Percentiles rank a stretch among this genome's conserved stretches.
Evolutionary conservation across 257 asterid genomes (phyloP).

Genomic region (Nicotiana attenuata): DNA sequence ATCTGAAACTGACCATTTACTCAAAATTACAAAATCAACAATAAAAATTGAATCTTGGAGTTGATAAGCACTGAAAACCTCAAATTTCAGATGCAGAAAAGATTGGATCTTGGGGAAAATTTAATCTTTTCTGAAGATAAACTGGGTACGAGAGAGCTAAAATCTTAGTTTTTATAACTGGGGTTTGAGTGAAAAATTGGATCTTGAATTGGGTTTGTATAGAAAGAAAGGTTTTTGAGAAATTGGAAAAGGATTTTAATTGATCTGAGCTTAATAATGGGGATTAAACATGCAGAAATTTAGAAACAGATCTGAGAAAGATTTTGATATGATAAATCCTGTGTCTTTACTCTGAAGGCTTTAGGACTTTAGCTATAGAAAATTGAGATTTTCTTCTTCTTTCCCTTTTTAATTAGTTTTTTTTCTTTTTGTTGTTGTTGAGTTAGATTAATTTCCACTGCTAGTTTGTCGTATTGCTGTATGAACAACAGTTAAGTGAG

Average conservation of each 20-base stretch:
- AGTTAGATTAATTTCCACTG: neutral
- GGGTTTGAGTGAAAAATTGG: neutral
- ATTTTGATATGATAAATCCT: constrained; percentile 8
- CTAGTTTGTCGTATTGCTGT: neutral
- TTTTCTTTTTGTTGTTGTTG: neutral
- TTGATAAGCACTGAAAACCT: neutral
- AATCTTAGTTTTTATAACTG: neutral
- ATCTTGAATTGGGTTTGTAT: constrained; percentile 5
- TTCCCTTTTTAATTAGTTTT: neutral
- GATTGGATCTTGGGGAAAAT: constrained; percentile 4
- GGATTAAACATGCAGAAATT: neutral
- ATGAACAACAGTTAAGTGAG: constrained; percentile 3
- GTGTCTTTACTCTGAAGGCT: neutral
- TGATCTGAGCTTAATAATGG: too few relatives aligned
- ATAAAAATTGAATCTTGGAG: constrained; percentile 35
- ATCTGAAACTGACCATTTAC: constrained; percentile 19
- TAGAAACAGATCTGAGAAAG: neutral
- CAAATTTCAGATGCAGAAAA: neutral
- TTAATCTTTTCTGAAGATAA: neutral
- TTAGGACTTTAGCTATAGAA: neutral
- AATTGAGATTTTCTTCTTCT: neutral
- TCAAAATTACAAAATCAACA: constrained; percentile 10
- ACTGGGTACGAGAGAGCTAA: neutral
- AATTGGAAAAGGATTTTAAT: neutral
- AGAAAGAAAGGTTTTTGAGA: neutral